Evolutionary conservation across 2,329 filamentous ascomycete genomes (phyloP).

Genomic region (Epichloe baconii): DNA sequence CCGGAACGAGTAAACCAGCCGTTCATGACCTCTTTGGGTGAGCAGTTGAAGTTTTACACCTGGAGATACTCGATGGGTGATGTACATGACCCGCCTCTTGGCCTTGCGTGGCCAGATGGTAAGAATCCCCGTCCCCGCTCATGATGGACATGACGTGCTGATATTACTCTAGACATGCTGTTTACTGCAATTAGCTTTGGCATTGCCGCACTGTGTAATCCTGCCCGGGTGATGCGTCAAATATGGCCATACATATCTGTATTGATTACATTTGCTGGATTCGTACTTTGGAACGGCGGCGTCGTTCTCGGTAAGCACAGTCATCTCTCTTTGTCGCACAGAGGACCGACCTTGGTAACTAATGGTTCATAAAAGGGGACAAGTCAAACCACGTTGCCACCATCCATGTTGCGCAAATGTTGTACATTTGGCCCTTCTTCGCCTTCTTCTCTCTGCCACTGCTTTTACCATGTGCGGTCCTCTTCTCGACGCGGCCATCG

Average conservation of each 20-base stretch:
- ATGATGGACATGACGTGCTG: not conserved
- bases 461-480: constrained; percentile 41
- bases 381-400: constrained; percentile 90
- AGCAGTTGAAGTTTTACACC: constrained; percentile 24
- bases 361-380: constrained; percentile 47
- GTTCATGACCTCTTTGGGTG: constrained; percentile 17
- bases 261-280: constrained; percentile 54
- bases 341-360: not conserved
- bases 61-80: constrained; percentile 35
- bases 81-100: constrained; percentile 41
- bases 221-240: constrained; percentile 29
- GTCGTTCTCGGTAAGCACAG: constrained; percentile 67
- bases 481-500: constrained; percentile 9
- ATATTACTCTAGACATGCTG: constrained; percentile 33
- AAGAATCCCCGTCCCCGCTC: constrained; percentile 7
- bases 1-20: constrained; percentile 20
- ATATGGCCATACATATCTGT: constrained; percentile 50
- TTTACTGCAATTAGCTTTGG: constrained; percentile 50
- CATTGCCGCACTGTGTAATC: constrained; percentile 41
- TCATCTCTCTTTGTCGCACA: not conserved
- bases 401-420: constrained; percentile 79
- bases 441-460: constrained; percentile 81
- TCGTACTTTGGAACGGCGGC: constrained; percentile 77
- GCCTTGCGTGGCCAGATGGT: constrained; percentile 37
- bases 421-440: constrained; percentile 89